Conservation (phyloP, 176 grass and related monocot genomes). For the Miscanthus lutarioriparius region DNA sequence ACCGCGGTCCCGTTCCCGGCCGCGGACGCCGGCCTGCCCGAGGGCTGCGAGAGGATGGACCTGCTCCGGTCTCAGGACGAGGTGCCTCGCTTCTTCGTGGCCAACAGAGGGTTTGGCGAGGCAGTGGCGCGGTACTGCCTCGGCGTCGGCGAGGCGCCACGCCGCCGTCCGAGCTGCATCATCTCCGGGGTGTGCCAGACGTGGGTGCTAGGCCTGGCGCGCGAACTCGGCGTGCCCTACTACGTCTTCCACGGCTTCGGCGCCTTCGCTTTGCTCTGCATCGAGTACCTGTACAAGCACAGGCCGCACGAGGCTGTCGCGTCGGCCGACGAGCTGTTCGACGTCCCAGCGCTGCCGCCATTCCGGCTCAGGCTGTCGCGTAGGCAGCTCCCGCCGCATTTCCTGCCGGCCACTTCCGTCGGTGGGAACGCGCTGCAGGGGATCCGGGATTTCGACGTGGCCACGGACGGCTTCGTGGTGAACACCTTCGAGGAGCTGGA, state of each 20-base stretch:
- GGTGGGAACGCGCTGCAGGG: not conserved
- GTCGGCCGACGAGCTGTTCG: conserved; percentile 43
- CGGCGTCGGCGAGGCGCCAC: not conserved
- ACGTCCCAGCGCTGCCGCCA: conserved; percentile 35
- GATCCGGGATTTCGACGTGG: conserved; percentile 36
- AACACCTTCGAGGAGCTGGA: conserved; percentile 88
- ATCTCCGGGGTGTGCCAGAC: conserved; percentile 48
- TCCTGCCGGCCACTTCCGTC: conserved; percentile 21
- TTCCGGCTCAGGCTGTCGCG: conserved; percentile 43
- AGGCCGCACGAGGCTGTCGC: conserved; percentile 32
- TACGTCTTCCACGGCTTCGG: conserved; percentile 75
- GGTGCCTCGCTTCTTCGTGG: conserved; percentile 38
- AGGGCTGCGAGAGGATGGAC: conserved; percentile 68
- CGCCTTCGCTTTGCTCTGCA: conserved; percentile 50
- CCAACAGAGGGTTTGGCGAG: conserved; percentile 39
- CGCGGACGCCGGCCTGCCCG: conserved; percentile 40
- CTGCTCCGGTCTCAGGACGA: conserved; percentile 11
- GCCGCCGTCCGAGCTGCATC: conserved; percentile 51
- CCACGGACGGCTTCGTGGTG: conserved; percentile 52
- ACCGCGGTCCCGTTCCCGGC: conserved; percentile 55
- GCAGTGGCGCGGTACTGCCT: conserved; percentile 25
- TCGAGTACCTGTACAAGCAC: conserved; percentile 50
- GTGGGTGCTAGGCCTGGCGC: conserved; percentile 50
- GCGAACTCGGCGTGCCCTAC: conserved; percentile 50
- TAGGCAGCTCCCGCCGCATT: conserved; percentile 48